phyloP scores from a whole-genome alignment of 2,329 filamentous ascomycete species.

The Fusarium luffae region DNA sequence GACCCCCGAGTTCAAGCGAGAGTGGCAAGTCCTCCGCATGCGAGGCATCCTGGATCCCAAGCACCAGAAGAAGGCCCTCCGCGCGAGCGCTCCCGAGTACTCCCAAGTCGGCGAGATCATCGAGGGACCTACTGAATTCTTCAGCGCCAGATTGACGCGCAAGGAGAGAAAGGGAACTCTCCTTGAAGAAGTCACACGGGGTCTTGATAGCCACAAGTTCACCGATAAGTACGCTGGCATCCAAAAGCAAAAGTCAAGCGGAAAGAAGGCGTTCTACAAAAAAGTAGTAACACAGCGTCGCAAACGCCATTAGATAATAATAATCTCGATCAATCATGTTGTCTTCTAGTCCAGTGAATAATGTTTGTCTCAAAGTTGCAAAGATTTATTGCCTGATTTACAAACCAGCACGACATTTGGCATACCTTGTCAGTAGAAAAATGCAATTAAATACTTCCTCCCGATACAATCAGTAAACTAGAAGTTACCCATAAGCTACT shows the following conservation, averaged over 20 bases:
- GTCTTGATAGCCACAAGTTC: conserved; percentile 71
- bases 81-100: conserved; percentile 75
- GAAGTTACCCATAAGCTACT: not conserved
- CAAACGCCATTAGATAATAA: conserved; percentile 42
- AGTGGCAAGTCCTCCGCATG: conserved; percentile 90
- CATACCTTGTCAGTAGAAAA: not conserved
- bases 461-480: not conserved
- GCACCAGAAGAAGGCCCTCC: conserved; percentile 90
- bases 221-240: conserved; percentile 89
- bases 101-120: conserved; percentile 91
- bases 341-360: not conserved
- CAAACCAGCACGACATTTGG: not conserved
- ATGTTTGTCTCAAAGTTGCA: not conserved
- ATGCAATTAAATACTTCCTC: not conserved
- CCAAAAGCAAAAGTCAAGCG: conserved; percentile 83
- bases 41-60: conserved; percentile 89
- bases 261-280: conserved; percentile 91
- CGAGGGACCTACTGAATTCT: conserved; percentile 89
- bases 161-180: conserved; percentile 90
- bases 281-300: conserved; percentile 67
- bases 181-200: conserved; percentile 79
- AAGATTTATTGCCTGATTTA: not conserved
- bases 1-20: conserved; percentile 86
- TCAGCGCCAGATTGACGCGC: conserved; percentile 81
- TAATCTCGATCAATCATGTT: not conserved